These are phyloP conservation scores for Ormosia semicastrata DNA, from an alignment of 306 rosid species.

Conservation along the genomic window DNA sequence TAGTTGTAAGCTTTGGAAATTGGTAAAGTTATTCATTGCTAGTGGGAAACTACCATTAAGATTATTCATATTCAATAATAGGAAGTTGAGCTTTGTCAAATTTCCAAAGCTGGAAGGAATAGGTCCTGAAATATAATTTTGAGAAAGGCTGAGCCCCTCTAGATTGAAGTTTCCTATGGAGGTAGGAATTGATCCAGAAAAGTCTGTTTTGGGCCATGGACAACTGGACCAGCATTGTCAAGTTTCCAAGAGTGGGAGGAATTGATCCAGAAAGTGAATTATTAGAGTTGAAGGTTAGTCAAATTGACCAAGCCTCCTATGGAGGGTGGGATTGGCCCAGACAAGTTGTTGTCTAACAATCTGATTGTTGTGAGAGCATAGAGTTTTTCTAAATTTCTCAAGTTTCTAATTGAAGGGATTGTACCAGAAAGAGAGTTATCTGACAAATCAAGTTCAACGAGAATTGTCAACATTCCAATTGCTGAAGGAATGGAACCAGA, in stretches of 20 bases:
- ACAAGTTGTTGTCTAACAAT: neutral
- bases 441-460: conserved; percentile 23
- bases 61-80: neutral
- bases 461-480: conserved; percentile 28
- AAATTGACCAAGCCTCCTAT: conserved; percentile 27
- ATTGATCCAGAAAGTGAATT: conserved; percentile 19
- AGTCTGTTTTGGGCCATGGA: neutral
- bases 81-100: conserved; percentile 16
- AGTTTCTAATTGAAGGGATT: conserved; percentile 28
- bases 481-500: conserved; percentile 24
- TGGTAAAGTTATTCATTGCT: conserved; percentile 10
- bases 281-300: conserved; percentile 2
- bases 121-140: conserved; percentile 20
- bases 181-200: conserved; percentile 32
- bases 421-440: conserved; percentile 16
- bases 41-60: conserved; percentile 11
- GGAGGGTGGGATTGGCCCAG: conserved; percentile 28
- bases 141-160: neutral
- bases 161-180: conserved; percentile 33
- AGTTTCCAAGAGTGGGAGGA: conserved; percentile 38
- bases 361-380: conserved; percentile 1
- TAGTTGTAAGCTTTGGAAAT: conserved; percentile 5
- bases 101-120: conserved; percentile 28
- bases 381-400: conserved; percentile 8
- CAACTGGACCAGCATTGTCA: conserved; percentile 21